Evolutionary conservation across 2,329 filamentous ascomycete species (phyloP).

Genomic region (Aspergillus fumigatus): DNA sequence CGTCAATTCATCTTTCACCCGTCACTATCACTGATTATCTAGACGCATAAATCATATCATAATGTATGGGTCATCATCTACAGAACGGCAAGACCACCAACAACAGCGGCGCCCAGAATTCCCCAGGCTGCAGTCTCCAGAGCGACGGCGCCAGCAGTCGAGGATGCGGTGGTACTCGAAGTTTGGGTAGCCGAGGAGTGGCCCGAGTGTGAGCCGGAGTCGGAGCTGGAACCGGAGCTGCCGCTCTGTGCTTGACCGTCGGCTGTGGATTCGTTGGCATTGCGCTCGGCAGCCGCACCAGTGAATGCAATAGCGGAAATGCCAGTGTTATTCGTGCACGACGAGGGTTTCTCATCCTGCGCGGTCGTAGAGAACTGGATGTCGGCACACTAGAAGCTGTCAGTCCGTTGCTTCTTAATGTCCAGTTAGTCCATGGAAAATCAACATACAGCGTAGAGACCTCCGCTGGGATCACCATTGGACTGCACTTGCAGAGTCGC

Average conservation of each 20-base stretch:
- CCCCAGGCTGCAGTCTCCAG: constrained; percentile 36
- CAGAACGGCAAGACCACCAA: constrained; percentile 30
- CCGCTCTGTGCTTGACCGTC: constrained; percentile 28
- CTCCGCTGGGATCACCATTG: constrained; percentile 52
- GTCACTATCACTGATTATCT: background rate
- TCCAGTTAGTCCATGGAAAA: background rate
- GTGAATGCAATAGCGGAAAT: constrained; percentile 46
- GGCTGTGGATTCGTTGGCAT: constrained; percentile 43
- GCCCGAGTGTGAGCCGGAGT: constrained; percentile 5
- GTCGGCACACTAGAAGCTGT: constrained; percentile 60
- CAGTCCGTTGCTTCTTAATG: background rate
- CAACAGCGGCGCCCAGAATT: constrained; percentile 30
- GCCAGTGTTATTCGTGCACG: constrained; percentile 57
- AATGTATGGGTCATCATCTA: constrained; percentile 7
- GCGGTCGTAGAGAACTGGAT: constrained; percentile 59
- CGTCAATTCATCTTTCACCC: background rate
- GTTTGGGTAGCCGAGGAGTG: constrained; percentile 3
- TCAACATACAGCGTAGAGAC: constrained; percentile 60
- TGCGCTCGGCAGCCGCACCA: constrained; percentile 31
- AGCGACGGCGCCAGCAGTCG: constrained; percentile 25
- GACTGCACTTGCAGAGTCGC: constrained; percentile 68
- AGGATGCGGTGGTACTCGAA: constrained; percentile 13
- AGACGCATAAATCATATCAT: background rate
- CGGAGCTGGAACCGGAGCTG: constrained; percentile 11
- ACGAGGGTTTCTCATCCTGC: constrained; percentile 38